These are phyloP conservation scores for Stygiomarasmius scandens DNA, from an alignment of 1,284 basidiomycete species.

Conservation along the genomic window DNA sequence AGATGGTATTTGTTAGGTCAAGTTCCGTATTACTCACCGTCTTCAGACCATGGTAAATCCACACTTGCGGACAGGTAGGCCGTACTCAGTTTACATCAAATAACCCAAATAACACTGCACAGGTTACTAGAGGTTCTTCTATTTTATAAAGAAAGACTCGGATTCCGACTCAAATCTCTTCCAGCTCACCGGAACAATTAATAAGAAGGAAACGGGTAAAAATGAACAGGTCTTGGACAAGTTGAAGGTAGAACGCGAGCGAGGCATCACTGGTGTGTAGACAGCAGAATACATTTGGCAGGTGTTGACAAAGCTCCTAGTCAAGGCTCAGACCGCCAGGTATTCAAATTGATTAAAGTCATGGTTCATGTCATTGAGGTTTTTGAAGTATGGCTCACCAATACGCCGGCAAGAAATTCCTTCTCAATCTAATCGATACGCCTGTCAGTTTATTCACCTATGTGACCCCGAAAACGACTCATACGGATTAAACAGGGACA, in stretches of 20 bases:
- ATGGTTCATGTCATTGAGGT: slow-evolving; percentile 13
- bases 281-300: not conserved
- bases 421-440: slow-evolving; percentile 97
- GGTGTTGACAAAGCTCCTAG: slow-evolving; percentile 33
- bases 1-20: slow-evolving; percentile 9
- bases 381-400: slow-evolving; percentile 74
- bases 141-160: not conserved
- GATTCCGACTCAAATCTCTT: slow-evolving; percentile 8
- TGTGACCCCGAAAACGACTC: not conserved
- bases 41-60: slow-evolving; percentile 86
- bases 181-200: slow-evolving; percentile 87
- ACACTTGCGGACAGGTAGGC: slow-evolving; percentile 85
- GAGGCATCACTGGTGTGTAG: slow-evolving; percentile 86
- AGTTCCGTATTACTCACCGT: not conserved
- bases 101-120: slow-evolving; percentile 1
- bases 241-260: slow-evolving; percentile 93
- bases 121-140: slow-evolving; percentile 66
- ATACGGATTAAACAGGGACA: slow-evolving; percentile 63
- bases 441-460: slow-evolving; percentile 55
- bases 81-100: not conserved
- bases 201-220: slow-evolving; percentile 60
- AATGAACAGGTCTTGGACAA: slow-evolving; percentile 95
- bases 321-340: slow-evolving; percentile 93
- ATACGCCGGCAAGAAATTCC: slow-evolving; percentile 56
- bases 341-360: slow-evolving; percentile 27